Evolutionary conservation across 2,329 filamentous ascomycete genomes (phyloP).

Genomic region (Pochonia chlamydosporia): DNA sequence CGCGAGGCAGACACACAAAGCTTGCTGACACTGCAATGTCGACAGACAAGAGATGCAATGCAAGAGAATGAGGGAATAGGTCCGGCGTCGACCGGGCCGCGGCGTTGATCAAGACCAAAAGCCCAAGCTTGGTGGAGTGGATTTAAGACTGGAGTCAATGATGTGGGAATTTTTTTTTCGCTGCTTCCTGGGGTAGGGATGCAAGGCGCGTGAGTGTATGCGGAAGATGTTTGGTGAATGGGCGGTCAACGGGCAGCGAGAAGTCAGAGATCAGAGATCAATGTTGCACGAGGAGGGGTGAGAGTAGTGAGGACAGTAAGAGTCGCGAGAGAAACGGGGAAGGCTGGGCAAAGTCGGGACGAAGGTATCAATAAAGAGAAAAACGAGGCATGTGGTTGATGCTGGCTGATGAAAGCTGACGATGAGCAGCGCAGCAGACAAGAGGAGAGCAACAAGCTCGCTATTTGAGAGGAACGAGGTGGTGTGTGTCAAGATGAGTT

Average conservation of each 20-base stretch:
- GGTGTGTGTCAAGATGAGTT: not conserved
- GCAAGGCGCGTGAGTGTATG: not conserved
- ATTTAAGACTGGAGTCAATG: not conserved
- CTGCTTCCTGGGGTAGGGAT: slow-evolving; percentile 1
- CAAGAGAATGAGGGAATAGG: not conserved
- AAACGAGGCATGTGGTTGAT: not conserved
- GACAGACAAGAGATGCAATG: slow-evolving; percentile 29
- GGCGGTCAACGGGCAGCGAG: slow-evolving; percentile 6
- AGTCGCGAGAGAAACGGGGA: not conserved
- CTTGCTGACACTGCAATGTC: slow-evolving; percentile 23
- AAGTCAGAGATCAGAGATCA: not conserved
- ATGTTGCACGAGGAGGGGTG: slow-evolving; percentile 4
- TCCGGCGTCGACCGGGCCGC: not conserved
- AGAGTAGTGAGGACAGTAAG: not conserved
- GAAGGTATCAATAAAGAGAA: not conserved
- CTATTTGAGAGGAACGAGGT: not conserved
- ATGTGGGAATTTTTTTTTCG: not conserved
- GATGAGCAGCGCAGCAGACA: not conserved
- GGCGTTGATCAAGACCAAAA: not conserved
- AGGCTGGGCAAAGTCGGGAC: not conserved
- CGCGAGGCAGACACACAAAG: not conserved
- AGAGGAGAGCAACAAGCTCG: no score
- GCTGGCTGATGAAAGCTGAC: not conserved
- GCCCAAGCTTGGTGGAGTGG: not conserved
- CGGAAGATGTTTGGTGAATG: no score